Conservation (phyloP, 2,329 filamentous ascomycete species). For the Neophaeococcomyces aloes region DNA sequence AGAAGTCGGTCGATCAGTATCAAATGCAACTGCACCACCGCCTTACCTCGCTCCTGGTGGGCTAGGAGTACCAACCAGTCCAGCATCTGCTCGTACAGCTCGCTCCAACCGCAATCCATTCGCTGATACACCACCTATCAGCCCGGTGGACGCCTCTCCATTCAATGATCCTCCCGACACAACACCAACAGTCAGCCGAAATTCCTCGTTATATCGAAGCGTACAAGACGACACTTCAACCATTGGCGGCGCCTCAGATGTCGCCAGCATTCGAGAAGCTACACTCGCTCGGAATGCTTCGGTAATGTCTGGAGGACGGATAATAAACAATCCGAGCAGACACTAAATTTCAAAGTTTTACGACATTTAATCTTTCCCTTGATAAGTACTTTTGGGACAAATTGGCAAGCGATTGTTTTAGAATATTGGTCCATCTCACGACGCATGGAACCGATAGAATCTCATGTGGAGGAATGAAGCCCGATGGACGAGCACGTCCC, state of each 20-base stretch:
- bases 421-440: background rate
- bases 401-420: background rate
- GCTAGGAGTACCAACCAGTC: constrained; percentile 5
- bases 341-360: background rate
- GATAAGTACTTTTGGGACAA: constrained; percentile 5
- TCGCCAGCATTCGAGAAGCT: constrained; percentile 18
- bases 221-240: constrained; percentile 12
- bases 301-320: constrained; percentile 8
- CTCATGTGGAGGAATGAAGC: background rate
- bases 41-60: constrained; percentile 12
- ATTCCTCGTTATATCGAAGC: constrained; percentile 16
- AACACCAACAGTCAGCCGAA: constrained; percentile 13
- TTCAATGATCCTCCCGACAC: constrained; percentile 19
- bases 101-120: constrained; percentile 15
- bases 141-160: constrained; percentile 17
- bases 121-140: constrained; percentile 17
- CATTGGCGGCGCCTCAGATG: constrained; percentile 12
- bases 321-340: background rate
- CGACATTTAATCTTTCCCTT: background rate
- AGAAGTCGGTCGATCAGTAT: constrained; percentile 16
- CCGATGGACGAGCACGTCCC: no score
- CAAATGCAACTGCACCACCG: constrained; percentile 19
- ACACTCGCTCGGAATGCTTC: constrained; percentile 18
- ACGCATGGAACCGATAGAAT: background rate
- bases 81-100: constrained; percentile 5